A percentile compares a stretch with the other conserved stretches of the same genome.
These are phyloP conservation scores for Agaricus bisporus DNA, from an alignment of 768 basidiomycete genomes.

Conservation along the genomic window DNA sequence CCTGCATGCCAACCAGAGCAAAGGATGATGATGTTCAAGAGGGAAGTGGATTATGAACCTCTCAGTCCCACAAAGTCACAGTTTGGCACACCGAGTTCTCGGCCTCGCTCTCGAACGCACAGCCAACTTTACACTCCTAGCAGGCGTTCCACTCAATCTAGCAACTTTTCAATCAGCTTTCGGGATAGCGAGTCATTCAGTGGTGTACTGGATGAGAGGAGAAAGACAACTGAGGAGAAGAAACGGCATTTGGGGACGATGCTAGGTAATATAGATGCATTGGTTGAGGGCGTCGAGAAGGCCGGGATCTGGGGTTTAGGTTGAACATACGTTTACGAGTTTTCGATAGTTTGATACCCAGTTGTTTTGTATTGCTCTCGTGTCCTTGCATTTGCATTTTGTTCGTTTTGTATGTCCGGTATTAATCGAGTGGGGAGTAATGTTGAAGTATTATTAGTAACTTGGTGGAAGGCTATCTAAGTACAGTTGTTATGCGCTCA, in stretches of 20 bases:
- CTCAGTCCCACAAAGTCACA: constrained; percentile 55
- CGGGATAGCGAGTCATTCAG: not conserved
- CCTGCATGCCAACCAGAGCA: constrained; percentile 31
- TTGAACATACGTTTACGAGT: constrained; percentile 5
- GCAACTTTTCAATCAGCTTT: constrained; percentile 1
- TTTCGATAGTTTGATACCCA: not conserved
- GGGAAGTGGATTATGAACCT: constrained; percentile 70
- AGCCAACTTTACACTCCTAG: constrained; percentile 7
- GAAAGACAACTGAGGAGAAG: constrained; percentile 74
- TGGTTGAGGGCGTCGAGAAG: constrained; percentile 82
- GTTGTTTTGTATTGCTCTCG: constrained; percentile 13
- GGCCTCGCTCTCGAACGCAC: constrained; percentile 8
- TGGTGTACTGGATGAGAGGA: constrained; percentile 17
- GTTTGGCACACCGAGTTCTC: constrained; percentile 10
- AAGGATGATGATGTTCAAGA: constrained; percentile 54
- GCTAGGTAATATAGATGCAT: constrained; percentile 87
- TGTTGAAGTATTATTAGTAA: not conserved
- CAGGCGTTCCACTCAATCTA: not conserved
- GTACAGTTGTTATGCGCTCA: not conserved
- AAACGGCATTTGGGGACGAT: constrained; percentile 73
- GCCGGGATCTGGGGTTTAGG: constrained; percentile 84
- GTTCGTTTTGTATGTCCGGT: constrained; percentile 7
- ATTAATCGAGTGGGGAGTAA: not conserved
- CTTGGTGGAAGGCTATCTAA: not conserved
- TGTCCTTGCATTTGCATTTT: constrained; percentile 4